Evolutionary conservation across 192 early-diverging fungal genomes (phyloP).

Genomic region (Umbelopsis ramanniana): DNA sequence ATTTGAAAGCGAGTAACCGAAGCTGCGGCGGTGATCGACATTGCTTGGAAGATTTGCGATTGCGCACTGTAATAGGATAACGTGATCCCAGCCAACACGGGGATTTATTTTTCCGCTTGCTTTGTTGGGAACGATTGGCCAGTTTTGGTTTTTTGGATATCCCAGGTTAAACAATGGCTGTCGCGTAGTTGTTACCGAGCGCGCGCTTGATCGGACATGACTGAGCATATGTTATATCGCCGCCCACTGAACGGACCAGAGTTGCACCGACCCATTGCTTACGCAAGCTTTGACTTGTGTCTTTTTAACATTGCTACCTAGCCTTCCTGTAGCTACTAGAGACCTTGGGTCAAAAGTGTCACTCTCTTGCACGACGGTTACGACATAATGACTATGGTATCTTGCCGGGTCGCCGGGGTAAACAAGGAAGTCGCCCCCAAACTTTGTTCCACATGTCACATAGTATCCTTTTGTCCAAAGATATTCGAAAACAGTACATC

Average conservation of each 20-base stretch:
- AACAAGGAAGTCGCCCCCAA: conserved; percentile 85
- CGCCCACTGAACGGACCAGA: conserved; percentile 10
- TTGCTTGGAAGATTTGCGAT: neutral
- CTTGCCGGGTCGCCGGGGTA: conserved; percentile 79
- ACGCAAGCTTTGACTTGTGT: conserved; percentile 28
- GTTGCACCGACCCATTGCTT: neutral
- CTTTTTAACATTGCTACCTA: conserved; percentile 80
- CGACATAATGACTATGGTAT: conserved; percentile 71
- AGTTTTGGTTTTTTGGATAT: neutral
- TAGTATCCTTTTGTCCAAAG: conserved; percentile 71
- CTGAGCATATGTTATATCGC: neutral
- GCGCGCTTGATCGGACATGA: conserved; percentile 11
- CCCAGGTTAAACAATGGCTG: neutral
- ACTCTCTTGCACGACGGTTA: conserved; percentile 45
- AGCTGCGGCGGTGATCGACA: conserved; percentile 1
- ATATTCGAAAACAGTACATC: conserved; percentile 59
- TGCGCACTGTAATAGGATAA: neutral
- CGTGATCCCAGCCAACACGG: conserved; percentile 3
- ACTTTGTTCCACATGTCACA: conserved; percentile 77
- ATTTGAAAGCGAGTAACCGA: neutral
- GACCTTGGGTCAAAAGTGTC: conserved; percentile 38
- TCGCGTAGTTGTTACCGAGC: conserved; percentile 3
- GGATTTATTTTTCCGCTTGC: conserved; percentile 11
- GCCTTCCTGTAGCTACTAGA: conserved; percentile 59
- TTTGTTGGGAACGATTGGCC: conserved; percentile 6